Percentiles rank a stretch among this genome's conserved stretches.
Conservation (phyloP, 1,284 basidiomycete genomes). For the Termitomyces sp. region DNA sequence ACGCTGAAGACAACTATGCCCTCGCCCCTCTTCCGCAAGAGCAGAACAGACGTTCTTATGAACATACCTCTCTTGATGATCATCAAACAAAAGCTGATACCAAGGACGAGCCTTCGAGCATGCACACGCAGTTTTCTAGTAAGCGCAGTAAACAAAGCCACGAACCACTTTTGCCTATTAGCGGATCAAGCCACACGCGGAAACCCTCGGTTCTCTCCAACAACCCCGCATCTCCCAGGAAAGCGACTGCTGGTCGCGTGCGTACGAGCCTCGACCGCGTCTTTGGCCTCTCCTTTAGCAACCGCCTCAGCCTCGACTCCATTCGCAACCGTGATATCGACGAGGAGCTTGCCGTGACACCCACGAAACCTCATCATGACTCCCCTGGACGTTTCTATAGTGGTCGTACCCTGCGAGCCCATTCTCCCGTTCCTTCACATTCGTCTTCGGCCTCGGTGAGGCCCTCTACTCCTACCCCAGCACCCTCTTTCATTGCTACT, state of each 20-base stretch:
- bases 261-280: slow-evolving; percentile 51
- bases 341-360: slow-evolving; percentile 13
- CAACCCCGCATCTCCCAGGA: slow-evolving; percentile 7
- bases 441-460: slow-evolving; percentile 15
- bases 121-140: slow-evolving; percentile 24
- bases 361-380: slow-evolving; percentile 5
- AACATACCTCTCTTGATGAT: slow-evolving; percentile 18
- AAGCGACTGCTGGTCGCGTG: slow-evolving; percentile 32
- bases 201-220: slow-evolving; percentile 13
- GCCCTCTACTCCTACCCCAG: slow-evolving; percentile 28
- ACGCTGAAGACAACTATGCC: slow-evolving; percentile 12
- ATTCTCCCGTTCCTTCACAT: slow-evolving; percentile 12
- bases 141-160: slow-evolving; percentile 54
- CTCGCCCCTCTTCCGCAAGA: slow-evolving; percentile 10
- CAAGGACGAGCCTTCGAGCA: slow-evolving; percentile 19
- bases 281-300: slow-evolving; percentile 37
- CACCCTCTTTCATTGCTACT: slow-evolving; percentile 35
- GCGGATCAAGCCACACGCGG: slow-evolving; percentile 17
- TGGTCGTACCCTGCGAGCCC: slow-evolving; percentile 4
- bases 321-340: slow-evolving; percentile 19
- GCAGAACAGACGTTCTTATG: slow-evolving; percentile 16
- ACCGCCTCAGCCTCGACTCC: slow-evolving; percentile 54
- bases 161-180: slow-evolving; percentile 60
- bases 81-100: slow-evolving; percentile 13
- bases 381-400: slow-evolving; percentile 11